phyloP scores from a whole-genome alignment of 495 filamentous ascomycete species.

The Mycothermus thermophilus region DNA sequence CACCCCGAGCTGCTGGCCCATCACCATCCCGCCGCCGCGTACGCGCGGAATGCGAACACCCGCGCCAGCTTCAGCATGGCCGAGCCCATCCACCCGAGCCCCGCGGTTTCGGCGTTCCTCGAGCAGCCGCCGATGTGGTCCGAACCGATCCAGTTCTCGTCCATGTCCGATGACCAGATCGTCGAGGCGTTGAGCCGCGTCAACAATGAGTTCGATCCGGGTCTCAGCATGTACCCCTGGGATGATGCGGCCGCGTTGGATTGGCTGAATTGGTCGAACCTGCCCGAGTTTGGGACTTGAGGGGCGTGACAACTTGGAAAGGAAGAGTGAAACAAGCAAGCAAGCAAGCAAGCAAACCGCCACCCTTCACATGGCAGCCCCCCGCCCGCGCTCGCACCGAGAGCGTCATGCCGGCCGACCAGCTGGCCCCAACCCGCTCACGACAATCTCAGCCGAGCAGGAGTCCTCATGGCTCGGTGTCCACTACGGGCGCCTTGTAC shows the following conservation, averaged over 20 bases:
- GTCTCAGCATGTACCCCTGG: conserved; percentile 36
- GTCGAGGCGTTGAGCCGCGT: conserved; percentile 47
- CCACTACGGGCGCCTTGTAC: no score
- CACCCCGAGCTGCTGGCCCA: conserved; percentile 1
- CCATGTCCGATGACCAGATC: conserved; percentile 54
- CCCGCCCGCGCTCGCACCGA: no score
- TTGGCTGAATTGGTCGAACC: conserved; percentile 47
- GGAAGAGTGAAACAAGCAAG: no score
- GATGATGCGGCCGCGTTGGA: conserved; percentile 44
- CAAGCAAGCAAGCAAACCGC: no score
- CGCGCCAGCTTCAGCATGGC: conserved; percentile 10
- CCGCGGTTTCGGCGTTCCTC: conserved; percentile 12
- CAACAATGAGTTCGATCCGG: conserved; percentile 41
- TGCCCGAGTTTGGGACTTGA: conserved; percentile 25
- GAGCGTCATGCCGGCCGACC: no score
- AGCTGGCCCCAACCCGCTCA: conserved; percentile 6
- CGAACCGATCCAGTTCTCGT: conserved; percentile 48
- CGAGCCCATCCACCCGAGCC: conserved; percentile 5
- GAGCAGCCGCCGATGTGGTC: conserved; percentile 27
- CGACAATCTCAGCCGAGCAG: conserved; percentile 27
- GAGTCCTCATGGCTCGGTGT: no score
- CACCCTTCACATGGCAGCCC: no score
- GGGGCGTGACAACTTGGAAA: no score
- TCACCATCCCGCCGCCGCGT: conserved; percentile 4
- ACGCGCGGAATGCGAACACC: conserved; percentile 1